phyloP scores from a whole-genome alignment of 805 yeast genomes.

The Phaffomyces antillensis region DNA sequence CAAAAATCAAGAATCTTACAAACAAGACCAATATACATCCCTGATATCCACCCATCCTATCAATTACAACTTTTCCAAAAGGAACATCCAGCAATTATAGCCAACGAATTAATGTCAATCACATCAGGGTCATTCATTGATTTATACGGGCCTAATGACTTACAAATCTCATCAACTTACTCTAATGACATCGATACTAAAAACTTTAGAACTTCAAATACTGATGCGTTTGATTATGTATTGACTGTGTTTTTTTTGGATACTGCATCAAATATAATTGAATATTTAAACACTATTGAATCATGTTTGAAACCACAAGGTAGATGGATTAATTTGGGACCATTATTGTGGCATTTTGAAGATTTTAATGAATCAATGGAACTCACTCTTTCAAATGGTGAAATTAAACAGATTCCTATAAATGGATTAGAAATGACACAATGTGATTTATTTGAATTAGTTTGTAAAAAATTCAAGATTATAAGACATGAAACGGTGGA shows the following conservation, averaged over 20 bases:
- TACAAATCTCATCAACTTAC: conserved; percentile 12
- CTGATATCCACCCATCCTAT: conserved; percentile 42
- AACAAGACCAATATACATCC: conserved; percentile 42
- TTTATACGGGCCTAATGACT: conserved; percentile 45
- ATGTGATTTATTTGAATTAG: conserved; percentile 45
- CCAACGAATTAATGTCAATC: conserved; percentile 56
- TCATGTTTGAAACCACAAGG: conserved; percentile 41
- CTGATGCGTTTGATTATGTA: conserved; percentile 35
- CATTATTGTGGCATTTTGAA: conserved; percentile 67
- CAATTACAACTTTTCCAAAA: conserved; percentile 26
- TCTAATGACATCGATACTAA: conserved; percentile 29
- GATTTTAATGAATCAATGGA: conserved; percentile 32
- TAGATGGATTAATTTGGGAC: conserved; percentile 61
- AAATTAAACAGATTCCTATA: conserved; percentile 26
- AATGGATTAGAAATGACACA: conserved; percentile 54
- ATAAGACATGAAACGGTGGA: conserved; percentile 34
- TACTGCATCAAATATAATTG: conserved; percentile 53
- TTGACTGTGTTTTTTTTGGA: conserved; percentile 58
- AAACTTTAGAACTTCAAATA: conserved; percentile 35
- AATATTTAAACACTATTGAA: conserved; percentile 43
- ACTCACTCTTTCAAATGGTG: conserved; percentile 15
- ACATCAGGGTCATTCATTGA: conserved; percentile 69
- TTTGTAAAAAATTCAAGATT: conserved; percentile 45
- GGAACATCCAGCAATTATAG: conserved; percentile 33
- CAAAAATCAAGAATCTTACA: conserved; percentile 39